Evolutionary conservation across 345 rosid species (phyloP).

Genomic region (Hypericum perforatum): DNA sequence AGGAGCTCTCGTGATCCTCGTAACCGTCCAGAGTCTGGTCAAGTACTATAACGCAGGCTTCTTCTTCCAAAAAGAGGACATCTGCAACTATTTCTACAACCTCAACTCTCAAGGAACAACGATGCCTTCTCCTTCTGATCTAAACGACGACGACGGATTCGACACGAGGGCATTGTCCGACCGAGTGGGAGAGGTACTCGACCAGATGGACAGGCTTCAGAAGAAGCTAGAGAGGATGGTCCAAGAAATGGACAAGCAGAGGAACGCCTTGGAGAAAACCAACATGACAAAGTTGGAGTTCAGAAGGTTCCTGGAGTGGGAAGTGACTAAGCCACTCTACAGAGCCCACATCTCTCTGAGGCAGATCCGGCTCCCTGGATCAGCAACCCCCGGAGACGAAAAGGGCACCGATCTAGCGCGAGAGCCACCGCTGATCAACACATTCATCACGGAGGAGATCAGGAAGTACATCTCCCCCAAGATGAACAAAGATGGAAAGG

Average conservation of each 20-base stretch:
- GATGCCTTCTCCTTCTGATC: too few relatives aligned
- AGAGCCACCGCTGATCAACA: conserved; percentile 70
- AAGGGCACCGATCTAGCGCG: conserved; percentile 23
- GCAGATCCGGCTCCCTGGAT: conserved; percentile 53
- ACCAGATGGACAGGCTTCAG: conserved; percentile 45
- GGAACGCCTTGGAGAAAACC: conserved; percentile 22
- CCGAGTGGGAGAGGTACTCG: conserved; percentile 46
- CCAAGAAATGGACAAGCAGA: conserved; percentile 51
- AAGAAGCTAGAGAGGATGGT: conserved; percentile 49
- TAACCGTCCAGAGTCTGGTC: conserved; percentile 57
- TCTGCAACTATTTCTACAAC: conserved; percentile 45
- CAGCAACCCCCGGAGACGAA: conserved; percentile 19
- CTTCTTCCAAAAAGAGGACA: conserved; percentile 54
- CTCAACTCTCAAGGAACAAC: neutral
- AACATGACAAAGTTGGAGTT: conserved; percentile 37
- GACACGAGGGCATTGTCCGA: conserved; percentile 32
- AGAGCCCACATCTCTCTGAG: conserved; percentile 54
- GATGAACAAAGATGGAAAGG: conserved; percentile 47
- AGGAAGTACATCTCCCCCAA: conserved; percentile 65
- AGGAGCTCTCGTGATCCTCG: conserved; percentile 50
- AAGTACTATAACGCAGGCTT: conserved; percentile 60
- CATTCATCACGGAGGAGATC: conserved; percentile 59
- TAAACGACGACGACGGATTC: conserved; percentile 23
- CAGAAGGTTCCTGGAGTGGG: conserved; percentile 50
- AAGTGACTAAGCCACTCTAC: conserved; percentile 66